These are phyloP conservation scores for Entonaema liquescens DNA, from an alignment of 495 filamentous ascomycete genomes.

Conservation along the genomic window DNA sequence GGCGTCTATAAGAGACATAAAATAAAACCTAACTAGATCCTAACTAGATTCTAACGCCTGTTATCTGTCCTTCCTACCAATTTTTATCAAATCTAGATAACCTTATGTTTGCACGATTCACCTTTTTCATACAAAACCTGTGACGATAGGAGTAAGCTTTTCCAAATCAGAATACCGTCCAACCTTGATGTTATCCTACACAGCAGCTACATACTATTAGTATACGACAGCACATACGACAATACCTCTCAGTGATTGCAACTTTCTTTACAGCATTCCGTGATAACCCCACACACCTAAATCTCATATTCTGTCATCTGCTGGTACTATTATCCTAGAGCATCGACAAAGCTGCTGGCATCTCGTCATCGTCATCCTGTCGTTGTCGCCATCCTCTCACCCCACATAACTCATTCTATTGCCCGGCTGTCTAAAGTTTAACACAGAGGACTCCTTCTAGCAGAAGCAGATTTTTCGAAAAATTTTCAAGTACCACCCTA, in stretches of 20 bases:
- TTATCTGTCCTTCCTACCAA: not conserved
- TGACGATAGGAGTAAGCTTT: not conserved
- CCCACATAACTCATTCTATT: not conserved
- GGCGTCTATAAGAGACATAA: not conserved
- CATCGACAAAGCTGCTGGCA: not conserved
- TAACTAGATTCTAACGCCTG: not conserved
- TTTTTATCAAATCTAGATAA: not conserved
- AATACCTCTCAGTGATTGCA: not conserved
- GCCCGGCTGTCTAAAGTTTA: not conserved
- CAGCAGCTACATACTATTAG: not conserved
- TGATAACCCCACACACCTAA: not conserved
- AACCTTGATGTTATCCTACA: not conserved
- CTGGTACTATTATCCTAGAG: not conserved
- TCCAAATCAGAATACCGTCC: not conserved
- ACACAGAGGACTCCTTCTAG: not conserved
- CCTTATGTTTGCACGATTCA: not conserved
- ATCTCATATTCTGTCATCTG: not conserved
- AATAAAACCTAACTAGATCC: not conserved
- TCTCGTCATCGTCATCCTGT: not conserved
- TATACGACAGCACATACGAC: not conserved
- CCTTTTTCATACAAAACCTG: not conserved
- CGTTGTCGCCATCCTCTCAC: not conserved
- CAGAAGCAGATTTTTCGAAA: not conserved
- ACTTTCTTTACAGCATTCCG: not conserved
- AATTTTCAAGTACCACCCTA: no score